Conservation (phyloP, 371 early-diverging fungal genomes). For the Rhizomucor pusillus region DNA sequence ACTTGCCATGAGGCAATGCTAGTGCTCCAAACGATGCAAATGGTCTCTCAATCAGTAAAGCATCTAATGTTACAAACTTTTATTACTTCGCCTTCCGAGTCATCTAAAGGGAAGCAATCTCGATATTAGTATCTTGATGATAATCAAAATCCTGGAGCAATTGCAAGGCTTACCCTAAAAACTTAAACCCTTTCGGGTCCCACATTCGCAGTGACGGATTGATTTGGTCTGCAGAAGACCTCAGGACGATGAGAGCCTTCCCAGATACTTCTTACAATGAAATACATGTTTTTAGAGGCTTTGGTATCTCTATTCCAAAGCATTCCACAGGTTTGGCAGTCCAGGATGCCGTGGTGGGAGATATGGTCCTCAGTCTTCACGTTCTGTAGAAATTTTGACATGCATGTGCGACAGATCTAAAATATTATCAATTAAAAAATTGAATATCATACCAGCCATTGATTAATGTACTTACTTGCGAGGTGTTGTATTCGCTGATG, state of each 20-base stretch:
- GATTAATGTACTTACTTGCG: constrained; percentile 4
- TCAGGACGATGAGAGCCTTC: not conserved
- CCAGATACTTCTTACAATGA: constrained; percentile 4
- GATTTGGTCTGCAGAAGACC: not conserved
- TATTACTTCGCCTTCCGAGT: no score
- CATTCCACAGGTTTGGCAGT: constrained; percentile 5
- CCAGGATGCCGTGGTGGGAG: constrained; percentile 6
- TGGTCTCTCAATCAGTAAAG: no score
- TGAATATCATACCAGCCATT: not conserved
- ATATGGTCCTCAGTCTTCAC: not conserved
- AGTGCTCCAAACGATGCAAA: no score
- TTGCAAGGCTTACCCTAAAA: constrained; percentile 1
- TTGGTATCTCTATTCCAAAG: constrained; percentile 6
- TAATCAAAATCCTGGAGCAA: not conserved
- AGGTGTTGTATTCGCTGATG: constrained; percentile 7
- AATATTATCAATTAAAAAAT: not conserved
- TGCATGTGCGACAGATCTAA: constrained; percentile 4
- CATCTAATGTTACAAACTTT: no score
- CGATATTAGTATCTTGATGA: no score
- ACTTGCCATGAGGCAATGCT: no score
- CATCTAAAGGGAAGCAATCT: no score
- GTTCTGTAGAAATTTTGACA: not conserved
- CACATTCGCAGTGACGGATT: constrained; percentile 6
- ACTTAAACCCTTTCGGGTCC: constrained; percentile 9
- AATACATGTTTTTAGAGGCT: constrained; percentile 3